Evolutionary conservation across 495 filamentous ascomycete genomes (phyloP), one percentile per base, ranked within the genome.

Genomic region (Hyaloscypha bicolor): DNA sequence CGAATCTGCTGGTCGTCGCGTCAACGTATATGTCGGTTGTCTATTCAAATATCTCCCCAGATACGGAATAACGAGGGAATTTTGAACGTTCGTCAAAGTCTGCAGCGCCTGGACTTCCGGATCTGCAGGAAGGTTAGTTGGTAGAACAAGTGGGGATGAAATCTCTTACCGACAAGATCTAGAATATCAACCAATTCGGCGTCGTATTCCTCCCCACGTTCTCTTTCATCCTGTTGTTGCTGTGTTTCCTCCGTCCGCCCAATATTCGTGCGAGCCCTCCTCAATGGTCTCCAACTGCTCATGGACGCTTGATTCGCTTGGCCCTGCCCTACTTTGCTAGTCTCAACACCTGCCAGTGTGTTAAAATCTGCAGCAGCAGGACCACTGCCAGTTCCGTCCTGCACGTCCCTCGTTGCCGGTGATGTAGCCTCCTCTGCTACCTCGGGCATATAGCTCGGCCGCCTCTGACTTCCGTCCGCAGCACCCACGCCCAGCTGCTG

Each of bases 41-140:
- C 91, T 84, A 69, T 93, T 93, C 21, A 93, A 56, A 58, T 83
- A 85, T 57, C 77, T 78, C 9, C 88, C 88, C 35, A 92, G 77
- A n/a, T 90, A 87, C 0, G 90, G 90, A 35, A 92, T 77, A 74
- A 93, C 92, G 8, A 93, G 83, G 0, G 89, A 92, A 71, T 93
- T 93, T 63, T 92, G 89, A 9, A 93, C 88, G 73, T 93, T 93
- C 60, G 88, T 93, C 5, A 93, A 82, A 59, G 88, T 92, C 0
- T 88, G 90, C 0, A 93, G 78, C 5, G 89, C 88, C 6, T 88
- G 85, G 2, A 93, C 87, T 78, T 93, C 89, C 9, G 90, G 90
- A 65, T 93, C 90, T 92, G 67, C 1, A 25, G 25, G 29, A 30
- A 11, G 30, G 32, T 55, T 48, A 55, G 35, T 37, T 45, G 14